These are phyloP conservation scores for Garcia nutans DNA, from an alignment of 345 rosid species.

Conservation along the genomic window DNA sequence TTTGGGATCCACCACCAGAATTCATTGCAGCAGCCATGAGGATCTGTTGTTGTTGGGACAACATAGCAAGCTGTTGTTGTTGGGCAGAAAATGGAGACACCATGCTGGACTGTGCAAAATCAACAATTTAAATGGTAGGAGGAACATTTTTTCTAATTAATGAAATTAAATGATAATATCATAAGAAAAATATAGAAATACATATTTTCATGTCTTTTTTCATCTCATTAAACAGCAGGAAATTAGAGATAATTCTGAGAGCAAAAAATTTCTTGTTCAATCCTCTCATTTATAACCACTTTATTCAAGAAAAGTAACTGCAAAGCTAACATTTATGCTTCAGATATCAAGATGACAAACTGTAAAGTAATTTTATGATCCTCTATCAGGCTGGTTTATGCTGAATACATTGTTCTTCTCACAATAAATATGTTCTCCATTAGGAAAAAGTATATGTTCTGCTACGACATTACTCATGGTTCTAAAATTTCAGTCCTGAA, in stretches of 20 bases:
- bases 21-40: slow-evolving; percentile 2
- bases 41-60: slow-evolving; percentile 16
- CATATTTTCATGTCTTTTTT: not conserved
- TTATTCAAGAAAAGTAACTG: not conserved
- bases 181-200: not conserved
- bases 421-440: not conserved
- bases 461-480: not conserved
- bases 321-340: not conserved
- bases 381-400: not conserved
- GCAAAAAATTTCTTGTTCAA: not conserved
- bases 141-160: not conserved
- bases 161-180: not conserved
- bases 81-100: slow-evolving; percentile 81
- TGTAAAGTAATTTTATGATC: not conserved
- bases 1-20: slow-evolving; percentile 14
- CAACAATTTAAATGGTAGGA: slow-evolving; percentile 13
- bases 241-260: not conserved
- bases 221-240: not conserved
- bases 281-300: not conserved
- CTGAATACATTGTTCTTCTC: not conserved
- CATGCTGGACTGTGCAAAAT: slow-evolving; percentile 65
- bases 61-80: slow-evolving; percentile 67
- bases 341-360: not conserved
- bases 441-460: not conserved
- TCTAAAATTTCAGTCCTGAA: not conserved